Evolutionary conservation across 306 rosid species (phyloP).

Genomic region (cucumber (Cucumis sativus)): Cucumber_9930_V3 NC_026657.2:891501-892000

Average conservation of each 20-base stretch:
- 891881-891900: neutral
- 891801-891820: neutral
- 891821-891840: neutral
- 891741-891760: neutral
- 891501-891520: neutral
- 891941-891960: conserved; percentile 95
- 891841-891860: neutral
- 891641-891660: neutral
- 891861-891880: neutral
- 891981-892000: conserved; percentile 87
- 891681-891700: neutral
- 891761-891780: neutral
- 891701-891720: neutral
- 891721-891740: neutral
- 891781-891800: neutral
- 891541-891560: neutral
- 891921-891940: conserved; percentile 55
- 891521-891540: neutral
- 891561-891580: neutral
- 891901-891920: conserved; percentile 63
- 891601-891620: neutral
- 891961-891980: conserved; percentile 88
- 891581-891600: neutral
- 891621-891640: neutral
- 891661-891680: neutral